Percentiles rank a stretch among this genome's conserved stretches.
Evolutionary conservation across 192 early-diverging fungal species (phyloP).

Genomic region (Mycoemilia scoparia): DNA sequence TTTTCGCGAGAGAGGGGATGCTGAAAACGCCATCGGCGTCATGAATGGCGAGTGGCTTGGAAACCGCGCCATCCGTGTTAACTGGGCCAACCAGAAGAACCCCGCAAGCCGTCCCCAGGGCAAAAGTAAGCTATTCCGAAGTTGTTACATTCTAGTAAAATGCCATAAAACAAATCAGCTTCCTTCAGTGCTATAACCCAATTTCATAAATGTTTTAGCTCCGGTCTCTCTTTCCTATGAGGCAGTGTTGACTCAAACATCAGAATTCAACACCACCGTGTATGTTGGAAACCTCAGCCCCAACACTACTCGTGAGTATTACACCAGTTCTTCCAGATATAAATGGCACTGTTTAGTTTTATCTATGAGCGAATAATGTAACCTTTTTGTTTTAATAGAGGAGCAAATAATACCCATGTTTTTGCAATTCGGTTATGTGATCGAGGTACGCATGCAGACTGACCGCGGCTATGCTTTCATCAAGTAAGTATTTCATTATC

Average conservation of each 20-base stretch:
- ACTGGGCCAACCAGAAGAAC: conserved; percentile 85
- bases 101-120: conserved; percentile 8
- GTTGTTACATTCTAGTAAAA: no score
- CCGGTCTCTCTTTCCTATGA: conserved; percentile 41
- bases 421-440: conserved; percentile 56
- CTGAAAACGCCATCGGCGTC: conserved; percentile 61
- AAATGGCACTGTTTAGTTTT: background rate
- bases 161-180: background rate
- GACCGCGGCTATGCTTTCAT: conserved; percentile 86
- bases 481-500: no score
- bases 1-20: conserved; percentile 71
- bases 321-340: no score
- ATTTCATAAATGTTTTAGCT: background rate
- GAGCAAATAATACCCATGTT: conserved; percentile 52
- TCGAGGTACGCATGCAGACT: conserved; percentile 67
- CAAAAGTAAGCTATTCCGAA: background rate
- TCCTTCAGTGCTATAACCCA: conserved; percentile 1
- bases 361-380: background rate
- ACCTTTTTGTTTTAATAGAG: no score
- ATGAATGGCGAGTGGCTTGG: conserved; percentile 88
- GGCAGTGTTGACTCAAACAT: conserved; percentile 49
- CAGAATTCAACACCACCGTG: conserved; percentile 71
- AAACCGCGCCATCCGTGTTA: conserved; percentile 69
- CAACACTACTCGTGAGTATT: conserved; percentile 54
- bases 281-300: conserved; percentile 79